Conservation (phyloP, 257 asterid species). For the Prunella vulgaris region DNA sequence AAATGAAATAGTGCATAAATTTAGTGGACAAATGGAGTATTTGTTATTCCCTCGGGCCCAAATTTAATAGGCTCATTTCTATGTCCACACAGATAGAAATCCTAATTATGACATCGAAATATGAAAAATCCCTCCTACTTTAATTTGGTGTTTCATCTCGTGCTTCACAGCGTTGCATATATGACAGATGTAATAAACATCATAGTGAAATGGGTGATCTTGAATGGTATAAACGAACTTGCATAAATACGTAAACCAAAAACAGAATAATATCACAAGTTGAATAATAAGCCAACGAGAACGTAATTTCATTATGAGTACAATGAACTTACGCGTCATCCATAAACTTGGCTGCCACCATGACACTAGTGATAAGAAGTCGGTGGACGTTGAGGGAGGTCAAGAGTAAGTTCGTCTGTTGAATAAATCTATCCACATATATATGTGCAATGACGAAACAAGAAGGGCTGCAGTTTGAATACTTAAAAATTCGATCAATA, state of each 20-base stretch:
- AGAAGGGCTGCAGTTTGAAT: conserved; percentile 80
- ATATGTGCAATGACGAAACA: conserved; percentile 79
- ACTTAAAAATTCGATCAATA: conserved; percentile 75
- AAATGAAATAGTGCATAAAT: too few relatives aligned
- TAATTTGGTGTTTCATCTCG: not conserved
- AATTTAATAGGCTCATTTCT: not conserved
- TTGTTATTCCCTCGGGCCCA: too few relatives aligned
- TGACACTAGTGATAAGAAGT: conserved; percentile 75
- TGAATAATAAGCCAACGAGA: not conserved
- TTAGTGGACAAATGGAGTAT: too few relatives aligned
- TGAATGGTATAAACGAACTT: not conserved
- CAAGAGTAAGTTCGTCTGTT: conserved; percentile 36
- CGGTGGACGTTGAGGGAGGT: conserved; percentile 82
- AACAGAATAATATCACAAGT: not conserved
- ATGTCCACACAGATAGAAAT: not conserved
- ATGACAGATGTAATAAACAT: too few relatives aligned
- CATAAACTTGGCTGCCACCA: conserved; percentile 92
- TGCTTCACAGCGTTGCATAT: too few relatives aligned
- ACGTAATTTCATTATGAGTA: too few relatives aligned
- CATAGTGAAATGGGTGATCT: too few relatives aligned
- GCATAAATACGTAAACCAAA: not conserved
- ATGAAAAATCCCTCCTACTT: not conserved
- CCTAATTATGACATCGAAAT: not conserved
- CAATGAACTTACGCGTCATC: conserved; percentile 87
- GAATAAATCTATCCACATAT: conserved; percentile 68